Conservation (phyloP, 257 asterid genomes). For the Cynanchum wilfordii region DNA sequence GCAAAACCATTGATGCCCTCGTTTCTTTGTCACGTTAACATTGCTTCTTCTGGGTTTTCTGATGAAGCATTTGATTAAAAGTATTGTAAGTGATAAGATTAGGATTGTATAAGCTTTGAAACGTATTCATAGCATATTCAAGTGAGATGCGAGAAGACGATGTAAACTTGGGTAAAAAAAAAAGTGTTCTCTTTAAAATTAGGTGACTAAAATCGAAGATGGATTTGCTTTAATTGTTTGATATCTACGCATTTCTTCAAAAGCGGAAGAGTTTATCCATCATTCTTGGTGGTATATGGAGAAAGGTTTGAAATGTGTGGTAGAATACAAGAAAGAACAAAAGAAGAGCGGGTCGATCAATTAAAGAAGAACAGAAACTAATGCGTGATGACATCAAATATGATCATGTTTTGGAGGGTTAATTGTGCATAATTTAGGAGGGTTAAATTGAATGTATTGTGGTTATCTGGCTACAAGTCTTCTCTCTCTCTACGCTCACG, state of each 20-base stretch:
- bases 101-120: conserved; percentile 24
- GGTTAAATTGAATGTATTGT: too few species aligned
- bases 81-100: conserved; percentile 36
- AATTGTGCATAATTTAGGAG: too few species aligned
- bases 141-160: conserved; percentile 38
- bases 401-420: too few species aligned
- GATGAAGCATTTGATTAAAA: conserved; percentile 42
- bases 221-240: conserved; percentile 40
- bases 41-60: conserved; percentile 35
- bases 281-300: conserved; percentile 21
- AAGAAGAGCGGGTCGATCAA: not conserved
- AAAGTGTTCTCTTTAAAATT: conserved; percentile 29
- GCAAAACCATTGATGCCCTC: conserved; percentile 30
- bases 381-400: too few species aligned
- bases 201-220: conserved; percentile 41
- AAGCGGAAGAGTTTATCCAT: conserved; percentile 27
- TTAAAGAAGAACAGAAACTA: not conserved
- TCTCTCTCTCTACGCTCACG: too few species aligned
- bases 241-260: conserved; percentile 34
- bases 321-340: not conserved
- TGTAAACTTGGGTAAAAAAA: conserved; percentile 37
- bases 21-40: conserved; percentile 23
- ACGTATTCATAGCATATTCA: conserved; percentile 26
- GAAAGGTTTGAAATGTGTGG: not conserved
- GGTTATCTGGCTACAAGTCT: too few species aligned